Evolutionary conservation across 768 basidiomycete species (phyloP).

Genomic region (Hortiboletus campestris): DNA sequence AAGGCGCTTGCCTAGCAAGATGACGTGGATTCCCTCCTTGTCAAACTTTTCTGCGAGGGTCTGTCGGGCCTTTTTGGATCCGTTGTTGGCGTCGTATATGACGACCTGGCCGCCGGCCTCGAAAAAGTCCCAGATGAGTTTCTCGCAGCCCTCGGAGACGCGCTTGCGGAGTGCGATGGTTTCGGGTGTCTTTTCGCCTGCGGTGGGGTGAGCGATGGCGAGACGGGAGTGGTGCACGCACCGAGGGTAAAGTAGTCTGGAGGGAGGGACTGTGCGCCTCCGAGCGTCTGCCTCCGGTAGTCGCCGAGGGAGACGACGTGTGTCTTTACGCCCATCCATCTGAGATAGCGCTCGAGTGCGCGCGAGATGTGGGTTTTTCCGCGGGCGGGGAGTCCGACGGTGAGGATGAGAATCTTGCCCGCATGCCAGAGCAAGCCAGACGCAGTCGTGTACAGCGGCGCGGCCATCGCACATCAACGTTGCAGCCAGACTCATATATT

Average conservation of each 20-base stretch:
- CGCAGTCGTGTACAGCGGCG: slow-evolving; percentile 93
- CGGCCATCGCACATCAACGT: slow-evolving; percentile 67
- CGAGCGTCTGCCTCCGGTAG: slow-evolving; percentile 86
- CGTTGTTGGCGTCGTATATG: slow-evolving; percentile 98
- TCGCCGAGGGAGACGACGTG: slow-evolving; percentile 94
- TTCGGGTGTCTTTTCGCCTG: slow-evolving; percentile 77
- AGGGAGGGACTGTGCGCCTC: slow-evolving; percentile 84
- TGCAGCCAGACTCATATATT: not conserved
- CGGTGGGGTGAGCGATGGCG: not conserved
- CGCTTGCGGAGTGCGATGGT: slow-evolving; percentile 74
- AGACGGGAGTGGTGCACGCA: slow-evolving; percentile 26
- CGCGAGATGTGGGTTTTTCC: slow-evolving; percentile 97
- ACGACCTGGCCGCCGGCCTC: slow-evolving; percentile 88
- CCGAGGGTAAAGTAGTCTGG: slow-evolving; percentile 90
- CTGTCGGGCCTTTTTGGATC: slow-evolving; percentile 63
- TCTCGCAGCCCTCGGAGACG: slow-evolving; percentile 82
- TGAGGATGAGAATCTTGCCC: slow-evolving; percentile 91
- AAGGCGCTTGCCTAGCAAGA: slow-evolving; percentile 72
- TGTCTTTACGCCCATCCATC: slow-evolving; percentile 98
- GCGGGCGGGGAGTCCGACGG: slow-evolving; percentile 90
- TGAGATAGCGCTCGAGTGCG: slow-evolving; percentile 92
- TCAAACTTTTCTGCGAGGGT: slow-evolving; percentile 83
- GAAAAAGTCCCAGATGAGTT: slow-evolving; percentile 88
- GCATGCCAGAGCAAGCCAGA: slow-evolving; percentile 87
- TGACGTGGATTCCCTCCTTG: slow-evolving; percentile 83